These are phyloP conservation scores for Lasiodiplodia citricola DNA, from an alignment of 2,329 filamentous ascomycete species.

Conservation along the genomic window DNA sequence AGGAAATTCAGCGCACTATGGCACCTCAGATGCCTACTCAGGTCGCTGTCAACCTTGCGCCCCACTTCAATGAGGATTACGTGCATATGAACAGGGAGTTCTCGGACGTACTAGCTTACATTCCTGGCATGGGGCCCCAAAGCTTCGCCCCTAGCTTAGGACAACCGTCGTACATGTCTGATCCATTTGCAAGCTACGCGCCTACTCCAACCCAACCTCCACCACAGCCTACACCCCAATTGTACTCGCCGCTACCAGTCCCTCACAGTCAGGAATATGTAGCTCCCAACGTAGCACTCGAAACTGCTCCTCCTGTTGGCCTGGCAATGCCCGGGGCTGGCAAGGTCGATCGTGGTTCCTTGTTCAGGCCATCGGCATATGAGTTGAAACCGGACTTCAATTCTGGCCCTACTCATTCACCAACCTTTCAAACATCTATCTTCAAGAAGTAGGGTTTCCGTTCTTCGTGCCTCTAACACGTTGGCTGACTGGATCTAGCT, in stretches of 20 bases:
- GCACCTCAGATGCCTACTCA: constrained; percentile 39
- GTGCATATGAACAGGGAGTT: constrained; percentile 44
- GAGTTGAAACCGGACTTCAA: constrained; percentile 51
- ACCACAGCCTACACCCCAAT: constrained; percentile 39
- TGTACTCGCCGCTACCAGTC: constrained; percentile 37
- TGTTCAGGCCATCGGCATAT: constrained; percentile 54
- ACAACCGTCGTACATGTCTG: constrained; percentile 29
- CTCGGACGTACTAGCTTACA: constrained; percentile 45
- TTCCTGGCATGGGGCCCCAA: constrained; percentile 54
- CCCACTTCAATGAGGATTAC: constrained; percentile 40
- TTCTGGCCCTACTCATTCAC: constrained; percentile 41
- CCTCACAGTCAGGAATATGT: constrained; percentile 42
- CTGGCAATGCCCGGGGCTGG: constrained; percentile 29
- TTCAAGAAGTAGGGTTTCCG: constrained; percentile 52
- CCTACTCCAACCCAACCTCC: constrained; percentile 37
- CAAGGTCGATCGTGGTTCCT: constrained; percentile 42
- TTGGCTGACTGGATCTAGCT: constrained; percentile 42
- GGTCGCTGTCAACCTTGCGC: constrained; percentile 34
- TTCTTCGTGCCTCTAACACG: not conserved
- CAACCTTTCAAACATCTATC: constrained; percentile 55
- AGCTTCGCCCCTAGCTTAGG: constrained; percentile 42
- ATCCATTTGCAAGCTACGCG: constrained; percentile 41
- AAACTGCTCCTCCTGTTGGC: constrained; percentile 11
- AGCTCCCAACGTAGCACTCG: constrained; percentile 30
- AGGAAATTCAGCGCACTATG: constrained; percentile 50